Percentiles rank a stretch among this genome's conserved stretches.
Conservation (phyloP, 2,329 filamentous ascomycete genomes). For the Emmonsiellopsis sp. region DNA sequence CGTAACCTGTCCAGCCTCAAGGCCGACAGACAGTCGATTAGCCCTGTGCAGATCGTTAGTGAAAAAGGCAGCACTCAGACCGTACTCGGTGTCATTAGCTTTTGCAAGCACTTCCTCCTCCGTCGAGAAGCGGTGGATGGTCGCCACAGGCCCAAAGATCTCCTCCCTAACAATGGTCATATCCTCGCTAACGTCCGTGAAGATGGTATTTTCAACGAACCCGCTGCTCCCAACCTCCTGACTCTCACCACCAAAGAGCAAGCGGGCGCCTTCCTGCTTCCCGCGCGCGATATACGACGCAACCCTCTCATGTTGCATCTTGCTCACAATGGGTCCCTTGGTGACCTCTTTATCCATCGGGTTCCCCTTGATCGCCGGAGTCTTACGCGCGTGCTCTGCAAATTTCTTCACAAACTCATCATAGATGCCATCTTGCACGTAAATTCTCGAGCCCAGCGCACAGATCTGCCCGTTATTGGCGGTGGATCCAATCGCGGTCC, state of each 20-base stretch:
- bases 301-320: slow-evolving; percentile 77
- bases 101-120: slow-evolving; percentile 61
- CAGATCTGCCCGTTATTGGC: slow-evolving; percentile 57
- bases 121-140: slow-evolving; percentile 65
- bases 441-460: slow-evolving; percentile 42
- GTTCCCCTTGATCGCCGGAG: slow-evolving; percentile 69
- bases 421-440: slow-evolving; percentile 71
- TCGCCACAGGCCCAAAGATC: slow-evolving; percentile 73
- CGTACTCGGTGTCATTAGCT: slow-evolving; percentile 66
- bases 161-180: slow-evolving; percentile 71
- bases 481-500: slow-evolving; percentile 49
- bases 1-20: slow-evolving; percentile 59
- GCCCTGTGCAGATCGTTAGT: slow-evolving; percentile 68
- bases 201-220: slow-evolving; percentile 80
- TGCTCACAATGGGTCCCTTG: slow-evolving; percentile 51
- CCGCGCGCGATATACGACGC: slow-evolving; percentile 61
- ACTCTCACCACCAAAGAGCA: slow-evolving; percentile 58
- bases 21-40: slow-evolving; percentile 59
- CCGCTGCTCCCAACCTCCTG: slow-evolving; percentile 65
- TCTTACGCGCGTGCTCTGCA: slow-evolving; percentile 63
- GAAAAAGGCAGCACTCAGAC: slow-evolving; percentile 67
- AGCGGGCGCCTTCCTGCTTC: slow-evolving; percentile 53
- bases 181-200: slow-evolving; percentile 60
- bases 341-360: slow-evolving; percentile 74
- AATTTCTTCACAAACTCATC: slow-evolving; percentile 71